phyloP scores from a whole-genome alignment of 352 stramenopile genomes.

The Saprolegnia diclina region DNA sequence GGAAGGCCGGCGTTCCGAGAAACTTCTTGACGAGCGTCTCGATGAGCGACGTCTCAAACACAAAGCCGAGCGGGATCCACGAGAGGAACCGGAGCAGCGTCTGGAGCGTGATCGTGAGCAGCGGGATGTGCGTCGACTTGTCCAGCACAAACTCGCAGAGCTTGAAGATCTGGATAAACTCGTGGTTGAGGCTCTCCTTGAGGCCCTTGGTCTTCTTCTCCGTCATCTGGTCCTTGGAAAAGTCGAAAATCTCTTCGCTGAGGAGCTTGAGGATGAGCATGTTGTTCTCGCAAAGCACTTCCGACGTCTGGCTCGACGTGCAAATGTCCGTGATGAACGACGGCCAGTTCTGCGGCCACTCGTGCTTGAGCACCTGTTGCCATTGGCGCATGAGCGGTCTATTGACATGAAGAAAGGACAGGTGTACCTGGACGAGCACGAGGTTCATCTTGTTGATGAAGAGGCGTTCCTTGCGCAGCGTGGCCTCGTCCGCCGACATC shows the following conservation, averaged over 20 bases:
- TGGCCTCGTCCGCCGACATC: slow-evolving; percentile 87
- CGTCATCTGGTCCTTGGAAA: slow-evolving; percentile 97
- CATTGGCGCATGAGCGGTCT: neutral
- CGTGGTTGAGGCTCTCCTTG: slow-evolving; percentile 96
- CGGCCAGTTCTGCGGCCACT: slow-evolving; percentile 99
- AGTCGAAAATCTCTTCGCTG: slow-evolving; percentile 99
- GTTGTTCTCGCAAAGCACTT: slow-evolving; percentile 99
- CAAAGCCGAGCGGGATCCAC: slow-evolving; percentile 98
- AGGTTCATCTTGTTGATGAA: slow-evolving; percentile 96
- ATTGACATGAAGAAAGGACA: neutral
- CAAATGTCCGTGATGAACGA: slow-evolving; percentile 97
- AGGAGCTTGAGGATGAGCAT: slow-evolving; percentile 99
- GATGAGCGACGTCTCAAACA: slow-evolving; percentile 97
- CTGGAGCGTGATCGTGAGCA: slow-evolving; percentile 95
- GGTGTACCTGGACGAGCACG: slow-evolving; percentile 82
- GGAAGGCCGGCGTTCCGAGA: slow-evolving; percentile 90
- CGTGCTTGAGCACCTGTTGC: slow-evolving; percentile 98
- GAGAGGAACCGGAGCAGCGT: slow-evolving; percentile 97
- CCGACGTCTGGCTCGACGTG: slow-evolving; percentile 90
- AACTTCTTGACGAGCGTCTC: slow-evolving; percentile 96
- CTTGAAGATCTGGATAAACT: slow-evolving; percentile 98
- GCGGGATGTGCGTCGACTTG: slow-evolving; percentile 86
- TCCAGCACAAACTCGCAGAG: slow-evolving; percentile 98
- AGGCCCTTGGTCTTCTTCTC: slow-evolving; percentile 97
- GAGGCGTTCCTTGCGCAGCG: slow-evolving; percentile 84